Evolutionary conservation across 2,329 filamentous ascomycete genomes (phyloP).

Genomic region (Cladophialophora yegresii): DNA sequence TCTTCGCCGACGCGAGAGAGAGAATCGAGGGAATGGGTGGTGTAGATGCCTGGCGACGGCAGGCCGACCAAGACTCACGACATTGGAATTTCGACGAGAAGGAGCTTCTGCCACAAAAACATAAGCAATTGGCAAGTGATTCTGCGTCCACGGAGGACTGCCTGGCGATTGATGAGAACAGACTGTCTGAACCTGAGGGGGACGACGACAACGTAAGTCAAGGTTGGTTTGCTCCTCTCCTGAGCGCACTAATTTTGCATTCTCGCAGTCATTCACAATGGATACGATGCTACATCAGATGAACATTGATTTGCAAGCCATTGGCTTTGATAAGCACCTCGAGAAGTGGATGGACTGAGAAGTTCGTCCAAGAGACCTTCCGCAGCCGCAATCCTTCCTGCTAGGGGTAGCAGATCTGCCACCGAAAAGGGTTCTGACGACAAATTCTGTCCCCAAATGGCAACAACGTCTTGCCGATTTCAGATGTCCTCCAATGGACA

Average conservation of each 20-base stretch:
- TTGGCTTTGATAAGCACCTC: slow-evolving; percentile 61
- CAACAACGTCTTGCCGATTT: slow-evolving; percentile 16
- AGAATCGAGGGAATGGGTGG: slow-evolving; percentile 65
- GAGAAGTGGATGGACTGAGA: slow-evolving; percentile 60
- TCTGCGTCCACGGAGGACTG: neutral
- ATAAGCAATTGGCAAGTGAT: neutral
- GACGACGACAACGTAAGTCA: slow-evolving; percentile 38
- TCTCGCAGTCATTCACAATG: slow-evolving; percentile 64
- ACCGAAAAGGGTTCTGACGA: neutral
- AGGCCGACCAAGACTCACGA: slow-evolving; percentile 47
- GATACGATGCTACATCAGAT: slow-evolving; percentile 68
- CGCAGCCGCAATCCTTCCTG: neutral
- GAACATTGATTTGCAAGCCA: slow-evolving; percentile 63
- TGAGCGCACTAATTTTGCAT: slow-evolving; percentile 29
- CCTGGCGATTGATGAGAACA: neutral
- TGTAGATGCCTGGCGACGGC: slow-evolving; percentile 57
- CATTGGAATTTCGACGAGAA: slow-evolving; percentile 39
- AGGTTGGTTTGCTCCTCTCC: slow-evolving; percentile 26
- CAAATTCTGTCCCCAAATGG: slow-evolving; percentile 5
- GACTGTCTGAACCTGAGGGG: neutral
- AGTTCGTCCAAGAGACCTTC: neutral
- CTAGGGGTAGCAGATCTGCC: neutral
- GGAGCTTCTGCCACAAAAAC: slow-evolving; percentile 24
- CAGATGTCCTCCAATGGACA: slow-evolving; percentile 11
- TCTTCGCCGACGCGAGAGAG: slow-evolving; percentile 63